Conservation (phyloP, 208 protist species). For the Leishmania amazonensis region DNA sequence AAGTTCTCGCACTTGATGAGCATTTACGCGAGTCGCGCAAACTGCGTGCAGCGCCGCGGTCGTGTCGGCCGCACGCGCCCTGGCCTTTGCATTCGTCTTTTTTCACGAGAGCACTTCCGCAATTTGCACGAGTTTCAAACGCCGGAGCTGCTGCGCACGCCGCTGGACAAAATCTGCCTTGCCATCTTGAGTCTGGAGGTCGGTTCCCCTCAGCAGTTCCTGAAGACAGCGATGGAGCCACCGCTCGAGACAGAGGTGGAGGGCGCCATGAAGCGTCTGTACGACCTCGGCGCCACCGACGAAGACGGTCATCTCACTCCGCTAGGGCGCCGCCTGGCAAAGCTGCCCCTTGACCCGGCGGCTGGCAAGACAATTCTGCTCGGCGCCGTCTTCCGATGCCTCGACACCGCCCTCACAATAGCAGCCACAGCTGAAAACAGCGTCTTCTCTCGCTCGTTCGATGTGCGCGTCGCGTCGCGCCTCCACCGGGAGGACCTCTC, state of each 20-base stretch:
- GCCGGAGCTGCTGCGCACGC: slow-evolving; percentile 95
- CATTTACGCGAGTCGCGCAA: slow-evolving; percentile 85
- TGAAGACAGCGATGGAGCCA: slow-evolving; percentile 81
- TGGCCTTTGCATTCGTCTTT: slow-evolving; percentile 95
- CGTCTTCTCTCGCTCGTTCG: slow-evolving; percentile 64
- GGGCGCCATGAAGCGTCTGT: slow-evolving; percentile 65
- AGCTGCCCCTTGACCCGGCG: slow-evolving; percentile 73
- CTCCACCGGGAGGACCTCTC: slow-evolving; percentile 82
- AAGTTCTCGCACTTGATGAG: slow-evolving; percentile 65
- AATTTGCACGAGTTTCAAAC: slow-evolving; percentile 86
- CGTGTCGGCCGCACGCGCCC: slow-evolving; percentile 93
- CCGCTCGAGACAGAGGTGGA: slow-evolving; percentile 58
- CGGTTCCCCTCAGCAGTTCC: slow-evolving; percentile 63
- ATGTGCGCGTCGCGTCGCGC: slow-evolving; percentile 55
- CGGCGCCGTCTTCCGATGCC: slow-evolving; percentile 87
- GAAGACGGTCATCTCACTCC: slow-evolving; percentile 81
- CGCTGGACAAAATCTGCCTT: slow-evolving; percentile 94
- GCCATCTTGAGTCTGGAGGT: slow-evolving; percentile 68
- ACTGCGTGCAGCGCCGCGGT: slow-evolving; percentile 94
- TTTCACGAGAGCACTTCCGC: slow-evolving; percentile 82
- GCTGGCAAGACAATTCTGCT: slow-evolving; percentile 94
- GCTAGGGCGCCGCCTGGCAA: slow-evolving; percentile 79
- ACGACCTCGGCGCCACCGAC: slow-evolving; percentile 82
- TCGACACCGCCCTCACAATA: slow-evolving; percentile 95
- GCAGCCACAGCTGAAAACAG: slow-evolving; percentile 69